Percentiles rank a stretch among this genome's conserved stretches.
Conservation (phyloP, 129 eudicot genomes). For the Logfia minima region DNA sequence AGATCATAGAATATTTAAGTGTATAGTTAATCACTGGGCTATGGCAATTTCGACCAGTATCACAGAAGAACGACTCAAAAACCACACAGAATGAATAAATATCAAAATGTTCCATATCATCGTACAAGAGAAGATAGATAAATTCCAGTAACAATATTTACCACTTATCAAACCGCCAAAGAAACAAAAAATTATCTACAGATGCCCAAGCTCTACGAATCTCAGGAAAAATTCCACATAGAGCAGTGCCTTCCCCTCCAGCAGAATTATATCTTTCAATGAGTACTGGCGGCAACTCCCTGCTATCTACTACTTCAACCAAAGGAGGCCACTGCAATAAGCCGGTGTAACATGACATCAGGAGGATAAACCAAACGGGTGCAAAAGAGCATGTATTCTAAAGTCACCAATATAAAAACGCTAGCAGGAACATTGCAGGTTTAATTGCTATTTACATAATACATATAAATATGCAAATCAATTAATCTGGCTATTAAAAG, state of each 20-base stretch:
- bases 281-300: slow-evolving; percentile 91
- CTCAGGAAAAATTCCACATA: slow-evolving; percentile 97
- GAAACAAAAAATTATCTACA: slow-evolving; percentile 84
- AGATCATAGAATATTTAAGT: not conserved
- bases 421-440: slow-evolving; percentile 3
- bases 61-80: not conserved
- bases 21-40: not conserved
- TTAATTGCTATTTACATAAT: not conserved
- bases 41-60: not conserved
- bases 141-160: slow-evolving; percentile 19
- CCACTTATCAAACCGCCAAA: slow-evolving; percentile 99
- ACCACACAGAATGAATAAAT: not conserved
- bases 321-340: slow-evolving; percentile 92
- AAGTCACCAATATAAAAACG: not conserved
- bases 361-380: not conserved
- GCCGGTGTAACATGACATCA: slow-evolving; percentile 13
- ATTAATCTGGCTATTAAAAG: slow-evolving; percentile 2
- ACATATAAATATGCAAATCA: slow-evolving; percentile 9
- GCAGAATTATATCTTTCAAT: slow-evolving; percentile 89
- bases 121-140: not conserved
- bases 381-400: not conserved
- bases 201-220: slow-evolving; percentile 99
- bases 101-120: not conserved
- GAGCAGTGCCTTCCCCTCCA: slow-evolving; percentile 97
- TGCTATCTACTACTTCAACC: slow-evolving; percentile 87